Evolutionary conservation across 805 yeast genomes (phyloP).

Genomic region (Metschnikowia vanudenii): DNA sequence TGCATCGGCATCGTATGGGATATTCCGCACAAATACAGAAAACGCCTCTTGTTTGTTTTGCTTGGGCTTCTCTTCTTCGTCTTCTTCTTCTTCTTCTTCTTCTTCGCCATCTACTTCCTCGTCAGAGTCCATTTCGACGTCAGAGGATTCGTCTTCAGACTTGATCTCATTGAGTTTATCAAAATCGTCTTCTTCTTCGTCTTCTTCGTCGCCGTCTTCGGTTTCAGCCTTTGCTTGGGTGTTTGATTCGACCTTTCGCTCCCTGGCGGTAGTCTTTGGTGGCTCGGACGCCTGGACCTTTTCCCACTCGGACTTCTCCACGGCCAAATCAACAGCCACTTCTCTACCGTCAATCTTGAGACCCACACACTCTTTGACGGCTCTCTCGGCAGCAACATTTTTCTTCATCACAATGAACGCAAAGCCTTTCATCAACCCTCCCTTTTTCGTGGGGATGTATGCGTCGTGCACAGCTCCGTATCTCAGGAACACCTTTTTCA

Average conservation of each 20-base stretch:
- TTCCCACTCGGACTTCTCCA: constrained; percentile 85
- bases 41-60: constrained; percentile 64
- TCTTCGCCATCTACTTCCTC: constrained; percentile 30
- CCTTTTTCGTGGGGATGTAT: constrained; percentile 80
- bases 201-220: constrained; percentile 36
- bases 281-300: constrained; percentile 35
- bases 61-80: constrained; percentile 32
- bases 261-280: constrained; percentile 12
- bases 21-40: constrained; percentile 84
- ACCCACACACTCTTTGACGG: constrained; percentile 72
- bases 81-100: constrained; percentile 22
- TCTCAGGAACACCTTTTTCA: constrained; percentile 66
- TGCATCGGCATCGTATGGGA: constrained; percentile 90
- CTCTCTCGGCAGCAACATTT: constrained; percentile 70
- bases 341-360: constrained; percentile 83
- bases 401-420: constrained; percentile 91
- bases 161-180: constrained; percentile 17
- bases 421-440: constrained; percentile 91
- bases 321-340: constrained; percentile 92
- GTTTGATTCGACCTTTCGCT: constrained; percentile 42
- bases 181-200: constrained; percentile 29
- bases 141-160: neutral
- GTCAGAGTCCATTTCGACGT: constrained; percentile 19
- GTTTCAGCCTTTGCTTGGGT: constrained; percentile 34
- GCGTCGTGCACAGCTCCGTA: constrained; percentile 89